Percentiles rank a stretch among this genome's conserved stretches.
These are phyloP conservation scores for Wilcoxina mikolae DNA, from an alignment of 495 filamentous ascomycete genomes.

Conservation along the genomic window DNA sequence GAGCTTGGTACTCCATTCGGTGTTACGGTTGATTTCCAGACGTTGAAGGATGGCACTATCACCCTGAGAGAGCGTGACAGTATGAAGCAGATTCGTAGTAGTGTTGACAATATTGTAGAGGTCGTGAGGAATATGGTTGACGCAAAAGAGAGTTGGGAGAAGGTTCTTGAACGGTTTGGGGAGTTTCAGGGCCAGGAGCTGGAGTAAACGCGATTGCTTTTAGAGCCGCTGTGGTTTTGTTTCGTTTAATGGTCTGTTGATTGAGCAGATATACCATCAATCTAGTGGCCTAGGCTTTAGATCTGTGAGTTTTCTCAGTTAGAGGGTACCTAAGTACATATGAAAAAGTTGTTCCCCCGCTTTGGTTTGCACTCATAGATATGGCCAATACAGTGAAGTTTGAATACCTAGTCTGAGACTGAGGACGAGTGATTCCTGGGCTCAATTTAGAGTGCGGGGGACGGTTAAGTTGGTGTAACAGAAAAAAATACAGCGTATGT, in stretches of 20 bases:
- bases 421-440: no score
- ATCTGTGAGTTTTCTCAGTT: not conserved
- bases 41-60: conserved; percentile 50
- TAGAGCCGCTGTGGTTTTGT: no score
- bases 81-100: conserved; percentile 55
- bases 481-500: no score
- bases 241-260: not conserved
- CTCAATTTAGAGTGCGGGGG: no score
- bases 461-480: no score
- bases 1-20: conserved; percentile 59
- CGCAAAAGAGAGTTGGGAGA: conserved; percentile 17
- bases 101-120: conserved; percentile 45
- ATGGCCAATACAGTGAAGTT: no score
- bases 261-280: not conserved
- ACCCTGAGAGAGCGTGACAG: conserved; percentile 61
- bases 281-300: not conserved
- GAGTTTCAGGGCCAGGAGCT: conserved; percentile 55
- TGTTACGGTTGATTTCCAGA: conserved; percentile 63
- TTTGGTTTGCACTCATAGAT: no score
- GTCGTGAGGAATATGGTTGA: conserved; percentile 39
- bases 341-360: no score
- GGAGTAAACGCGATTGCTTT: conserved; percentile 34
- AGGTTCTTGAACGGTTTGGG: conserved; percentile 42
- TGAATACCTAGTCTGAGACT: no score
- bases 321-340: no score